phyloP scores from a whole-genome alignment of 208 protist genomes.

The Leishmania gerbilli region DNA sequence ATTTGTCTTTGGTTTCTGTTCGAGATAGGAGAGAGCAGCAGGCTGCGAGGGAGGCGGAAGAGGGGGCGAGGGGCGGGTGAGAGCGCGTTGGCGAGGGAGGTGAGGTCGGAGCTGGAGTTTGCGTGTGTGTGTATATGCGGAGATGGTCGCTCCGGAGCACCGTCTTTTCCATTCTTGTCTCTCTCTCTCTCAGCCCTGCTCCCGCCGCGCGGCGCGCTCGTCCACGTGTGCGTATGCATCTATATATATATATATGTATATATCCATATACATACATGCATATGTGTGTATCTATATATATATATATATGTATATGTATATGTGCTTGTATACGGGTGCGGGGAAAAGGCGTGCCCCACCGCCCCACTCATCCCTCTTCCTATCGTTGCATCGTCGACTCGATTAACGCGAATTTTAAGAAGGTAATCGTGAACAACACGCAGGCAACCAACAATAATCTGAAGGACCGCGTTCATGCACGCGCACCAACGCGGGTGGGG shows the following conservation, averaged over 20 bases:
- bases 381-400: not conserved
- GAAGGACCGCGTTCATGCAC: not conserved
- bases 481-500: not conserved
- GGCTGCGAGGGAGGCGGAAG: not conserved
- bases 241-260: no score
- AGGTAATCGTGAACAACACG: not conserved
- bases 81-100: not conserved
- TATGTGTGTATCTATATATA: no score
- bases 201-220: not conserved
- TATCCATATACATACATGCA: fast-evolving
- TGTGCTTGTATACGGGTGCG: not conserved
- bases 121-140: not conserved
- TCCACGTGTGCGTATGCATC: no score
- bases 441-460: not conserved
- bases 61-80: not conserved
- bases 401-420: not conserved
- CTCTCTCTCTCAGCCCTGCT: conserved; percentile 14
- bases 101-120: not conserved
- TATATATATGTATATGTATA: no score
- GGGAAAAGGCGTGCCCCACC: no score
- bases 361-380: not conserved
- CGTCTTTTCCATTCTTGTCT: conserved; percentile 5
- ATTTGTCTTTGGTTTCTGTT: not conserved
- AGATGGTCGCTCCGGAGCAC: not conserved
- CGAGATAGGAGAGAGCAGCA: not conserved